Evolutionary conservation across 495 filamentous ascomycete genomes (phyloP).

Genomic region (Tuber brumale): DNA sequence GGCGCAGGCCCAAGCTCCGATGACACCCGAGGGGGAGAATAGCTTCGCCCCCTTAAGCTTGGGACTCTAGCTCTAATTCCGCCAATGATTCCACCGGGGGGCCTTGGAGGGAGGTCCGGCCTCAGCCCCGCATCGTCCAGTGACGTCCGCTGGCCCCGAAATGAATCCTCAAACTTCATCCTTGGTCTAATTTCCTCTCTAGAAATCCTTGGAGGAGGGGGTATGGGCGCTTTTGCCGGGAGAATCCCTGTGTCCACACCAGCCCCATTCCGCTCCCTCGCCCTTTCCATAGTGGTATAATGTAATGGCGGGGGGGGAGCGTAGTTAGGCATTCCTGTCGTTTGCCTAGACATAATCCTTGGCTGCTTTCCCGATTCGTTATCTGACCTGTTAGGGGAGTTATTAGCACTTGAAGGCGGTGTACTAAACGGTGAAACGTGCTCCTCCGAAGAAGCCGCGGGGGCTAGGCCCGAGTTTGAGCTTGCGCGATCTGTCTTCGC

Average conservation of each 20-base stretch:
- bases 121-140: slow-evolving; percentile 38
- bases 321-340: slow-evolving; percentile 46
- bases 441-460: slow-evolving; percentile 45
- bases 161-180: slow-evolving; percentile 38
- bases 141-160: slow-evolving; percentile 32
- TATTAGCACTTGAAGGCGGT: slow-evolving; percentile 71
- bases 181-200: slow-evolving; percentile 32
- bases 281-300: slow-evolving; percentile 29
- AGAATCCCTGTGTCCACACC: slow-evolving; percentile 17
- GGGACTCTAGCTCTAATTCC: slow-evolving; percentile 34
- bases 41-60: slow-evolving; percentile 38
- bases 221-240: slow-evolving; percentile 19
- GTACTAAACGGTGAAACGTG: slow-evolving; percentile 81
- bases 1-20: not conserved
- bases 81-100: slow-evolving; percentile 16
- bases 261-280: slow-evolving; percentile 20
- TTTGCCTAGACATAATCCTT: slow-evolving; percentile 32
- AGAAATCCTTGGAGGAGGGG: slow-evolving; percentile 37
- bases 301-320: slow-evolving; percentile 46
- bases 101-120: slow-evolving; percentile 37
- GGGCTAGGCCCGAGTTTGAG: slow-evolving; percentile 27
- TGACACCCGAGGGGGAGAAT: slow-evolving; percentile 34
- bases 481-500: slow-evolving; percentile 34
- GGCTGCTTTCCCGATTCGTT: slow-evolving; percentile 22
- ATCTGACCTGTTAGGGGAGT: slow-evolving; percentile 43